Conservation (phyloP, 495 filamentous ascomycete species). For the Penicillium verhagenii region DNA sequence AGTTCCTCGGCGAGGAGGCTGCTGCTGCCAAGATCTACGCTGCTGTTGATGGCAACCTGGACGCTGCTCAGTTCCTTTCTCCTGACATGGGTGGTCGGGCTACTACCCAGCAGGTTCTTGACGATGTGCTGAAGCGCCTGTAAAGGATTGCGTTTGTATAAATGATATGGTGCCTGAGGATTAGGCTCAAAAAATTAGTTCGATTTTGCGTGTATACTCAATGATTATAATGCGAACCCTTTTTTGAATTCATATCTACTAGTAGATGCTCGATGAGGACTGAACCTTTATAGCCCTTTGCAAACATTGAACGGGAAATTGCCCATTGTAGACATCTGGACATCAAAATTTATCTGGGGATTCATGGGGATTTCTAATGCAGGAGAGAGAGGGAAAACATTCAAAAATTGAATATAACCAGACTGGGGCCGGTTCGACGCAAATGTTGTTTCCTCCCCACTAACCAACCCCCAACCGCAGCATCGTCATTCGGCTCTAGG, state of each 20-base stretch:
- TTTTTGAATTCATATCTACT: background rate
- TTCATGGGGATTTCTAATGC: too few species aligned
- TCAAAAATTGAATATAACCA: too few species aligned
- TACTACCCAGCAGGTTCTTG: constrained; percentile 81
- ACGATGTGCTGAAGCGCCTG: constrained; percentile 83
- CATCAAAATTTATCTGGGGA: too few species aligned
- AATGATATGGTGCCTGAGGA: background rate
- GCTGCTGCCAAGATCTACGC: constrained; percentile 87
- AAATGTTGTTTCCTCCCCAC: too few species aligned
- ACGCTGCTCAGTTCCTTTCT: constrained; percentile 76
- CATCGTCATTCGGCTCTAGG: too few species aligned
- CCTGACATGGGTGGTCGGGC: constrained; percentile 92
- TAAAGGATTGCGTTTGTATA: constrained; percentile 45
- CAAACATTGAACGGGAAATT: too few species aligned
- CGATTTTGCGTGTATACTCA: background rate
- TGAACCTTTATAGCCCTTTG: too few species aligned
- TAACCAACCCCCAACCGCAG: too few species aligned
- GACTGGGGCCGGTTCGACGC: too few species aligned
- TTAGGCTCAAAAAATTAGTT: background rate
- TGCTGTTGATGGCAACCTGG: constrained; percentile 88
- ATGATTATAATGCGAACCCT: background rate
- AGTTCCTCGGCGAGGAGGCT: constrained; percentile 83
- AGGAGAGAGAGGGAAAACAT: too few species aligned
- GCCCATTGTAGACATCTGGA: too few species aligned
- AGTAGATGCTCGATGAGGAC: background rate